These are phyloP conservation scores for Phytophthora lateralis DNA, from an alignment of 352 stramenopile species.

Conservation along the genomic window DNA sequence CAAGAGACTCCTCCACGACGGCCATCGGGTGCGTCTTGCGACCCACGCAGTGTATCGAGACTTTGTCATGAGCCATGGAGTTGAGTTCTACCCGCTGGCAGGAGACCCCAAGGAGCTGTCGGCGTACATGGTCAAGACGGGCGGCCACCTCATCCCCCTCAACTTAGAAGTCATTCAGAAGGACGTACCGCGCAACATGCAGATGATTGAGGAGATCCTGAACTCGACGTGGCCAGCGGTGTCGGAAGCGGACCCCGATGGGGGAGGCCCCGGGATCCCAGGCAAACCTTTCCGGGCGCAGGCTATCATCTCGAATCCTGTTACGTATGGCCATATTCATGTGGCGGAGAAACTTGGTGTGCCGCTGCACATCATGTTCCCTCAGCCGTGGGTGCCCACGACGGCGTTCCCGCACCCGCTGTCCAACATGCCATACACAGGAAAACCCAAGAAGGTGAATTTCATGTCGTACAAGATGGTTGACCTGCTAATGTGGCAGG, in stretches of 20 bases:
- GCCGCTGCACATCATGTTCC: constrained; percentile 95
- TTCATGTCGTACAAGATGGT: constrained; percentile 90
- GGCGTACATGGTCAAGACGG: constrained; percentile 93
- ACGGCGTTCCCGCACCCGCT: constrained; percentile 92
- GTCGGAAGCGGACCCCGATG: constrained; percentile 78
- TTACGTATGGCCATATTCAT: constrained; percentile 93
- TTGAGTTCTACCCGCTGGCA: constrained; percentile 84
- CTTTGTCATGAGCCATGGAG: constrained; percentile 74
- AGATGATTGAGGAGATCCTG: constrained; percentile 92
- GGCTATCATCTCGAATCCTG: constrained; percentile 95
- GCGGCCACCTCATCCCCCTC: constrained; percentile 72
- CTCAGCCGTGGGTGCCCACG: constrained; percentile 90
- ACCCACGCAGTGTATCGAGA: constrained; percentile 89
- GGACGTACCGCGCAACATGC: constrained; percentile 84
- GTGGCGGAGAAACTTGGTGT: constrained; percentile 92
- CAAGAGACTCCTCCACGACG: constrained; percentile 78
- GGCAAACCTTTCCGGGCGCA: constrained; percentile 82
- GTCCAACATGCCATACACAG: constrained; percentile 80
- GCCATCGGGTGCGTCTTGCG: constrained; percentile 91
- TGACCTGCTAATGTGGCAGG: constrained; percentile 82
- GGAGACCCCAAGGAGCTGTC: constrained; percentile 79
- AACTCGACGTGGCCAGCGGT: constrained; percentile 90
- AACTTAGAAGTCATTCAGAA: constrained; percentile 66
- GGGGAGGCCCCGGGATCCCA: constrained; percentile 42
- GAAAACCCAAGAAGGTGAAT: constrained; percentile 66